Base-by-base conservation (phyloP, 352 stramenopile genomes). In the Globisporangium camurandrum region DNA sequence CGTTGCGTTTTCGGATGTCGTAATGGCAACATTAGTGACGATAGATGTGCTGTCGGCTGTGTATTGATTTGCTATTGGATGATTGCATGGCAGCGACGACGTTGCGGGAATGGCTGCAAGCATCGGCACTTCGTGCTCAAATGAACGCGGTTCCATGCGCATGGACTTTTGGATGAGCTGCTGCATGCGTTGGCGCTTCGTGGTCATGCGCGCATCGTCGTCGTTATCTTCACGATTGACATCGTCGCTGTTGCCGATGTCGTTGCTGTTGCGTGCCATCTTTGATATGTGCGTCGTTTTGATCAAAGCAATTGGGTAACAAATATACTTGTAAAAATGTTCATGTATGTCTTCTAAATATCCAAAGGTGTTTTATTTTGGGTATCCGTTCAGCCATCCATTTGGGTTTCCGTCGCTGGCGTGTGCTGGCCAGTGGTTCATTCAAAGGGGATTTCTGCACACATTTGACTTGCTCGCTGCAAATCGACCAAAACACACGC, bases 121-220 rank as follows among this genome's bases (percentile, higher is more conserved):
- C 33, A 28, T 5, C n/a, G 40, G 40, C 36, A 43, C 26, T 16
- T 48, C 44, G 4, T 40, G 34, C 44, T 51, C 36, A 20, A 51
- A 51, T 24, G 24, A 22, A 10, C 31, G 41, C 12, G 10, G 70
- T 11, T 33, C 66, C 39, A 87, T 61, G 9, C 42, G 54, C 40
- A 69, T 61, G 10, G 71, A 73, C 42, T 71, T 71, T 46, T 70
- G 38, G 31, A 86, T 84, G 16, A 86, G 58, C 49, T 49, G 53
- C 48, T 81, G 67, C 41, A 88, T 81, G 27, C 69, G 74, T 57
- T 73, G 64, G 11, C 62, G 56, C 58, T 85, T 86, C 6, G 50
- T 83, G 14, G 19, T 49, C 50, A 19, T 51, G 30, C 48, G 24
- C 14, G n/a, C 26, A 2, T 37, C 53, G 2, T 31, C 30, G 17